These are phyloP conservation scores for Leptomonas pyrrhocoris DNA, from an alignment of 208 protist genomes.

Conservation along the genomic window DNA sequence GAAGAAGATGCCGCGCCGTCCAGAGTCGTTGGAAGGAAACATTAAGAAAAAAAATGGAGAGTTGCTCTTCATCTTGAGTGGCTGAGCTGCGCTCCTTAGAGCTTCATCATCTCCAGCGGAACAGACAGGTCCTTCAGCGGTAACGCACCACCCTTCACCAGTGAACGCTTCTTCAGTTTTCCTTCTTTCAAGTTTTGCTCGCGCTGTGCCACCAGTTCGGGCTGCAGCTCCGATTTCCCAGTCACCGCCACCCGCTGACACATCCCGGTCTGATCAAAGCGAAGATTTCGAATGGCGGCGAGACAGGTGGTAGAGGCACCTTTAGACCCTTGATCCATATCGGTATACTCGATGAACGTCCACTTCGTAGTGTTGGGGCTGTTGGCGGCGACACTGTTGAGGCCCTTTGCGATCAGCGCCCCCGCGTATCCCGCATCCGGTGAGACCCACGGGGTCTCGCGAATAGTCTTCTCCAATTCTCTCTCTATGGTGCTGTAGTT, in stretches of 20 bases:
- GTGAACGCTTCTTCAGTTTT: conserved; percentile 31
- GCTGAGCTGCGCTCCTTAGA: no score
- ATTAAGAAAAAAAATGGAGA: no score
- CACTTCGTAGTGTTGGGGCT: conserved; percentile 77
- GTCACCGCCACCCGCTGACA: conserved; percentile 71
- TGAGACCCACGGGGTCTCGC: conserved; percentile 45
- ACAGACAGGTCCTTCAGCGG: conserved; percentile 64
- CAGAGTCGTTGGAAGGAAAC: no score
- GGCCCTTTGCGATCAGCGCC: conserved; percentile 60
- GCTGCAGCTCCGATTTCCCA: conserved; percentile 46
- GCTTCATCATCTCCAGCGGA: conserved; percentile 56
- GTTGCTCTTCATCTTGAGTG: no score
- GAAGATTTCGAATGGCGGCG: conserved; percentile 64
- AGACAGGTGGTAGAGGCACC: conserved; percentile 41
- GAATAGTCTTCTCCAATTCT: conserved; percentile 39
- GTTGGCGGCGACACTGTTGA: conserved; percentile 57
- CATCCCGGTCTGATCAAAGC: conserved; percentile 71
- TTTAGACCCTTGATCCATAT: conserved; percentile 34
- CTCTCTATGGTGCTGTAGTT: conserved; percentile 47
- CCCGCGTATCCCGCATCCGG: conserved; percentile 63
- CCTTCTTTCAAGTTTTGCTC: conserved; percentile 40
- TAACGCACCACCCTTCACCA: conserved; percentile 41
- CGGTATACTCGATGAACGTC: conserved; percentile 83
- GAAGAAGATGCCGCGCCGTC: no score
- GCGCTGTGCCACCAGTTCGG: conserved; percentile 35